phyloP scores from a whole-genome alignment of 257 asterid species.

The Solanum virginianum region DNA sequence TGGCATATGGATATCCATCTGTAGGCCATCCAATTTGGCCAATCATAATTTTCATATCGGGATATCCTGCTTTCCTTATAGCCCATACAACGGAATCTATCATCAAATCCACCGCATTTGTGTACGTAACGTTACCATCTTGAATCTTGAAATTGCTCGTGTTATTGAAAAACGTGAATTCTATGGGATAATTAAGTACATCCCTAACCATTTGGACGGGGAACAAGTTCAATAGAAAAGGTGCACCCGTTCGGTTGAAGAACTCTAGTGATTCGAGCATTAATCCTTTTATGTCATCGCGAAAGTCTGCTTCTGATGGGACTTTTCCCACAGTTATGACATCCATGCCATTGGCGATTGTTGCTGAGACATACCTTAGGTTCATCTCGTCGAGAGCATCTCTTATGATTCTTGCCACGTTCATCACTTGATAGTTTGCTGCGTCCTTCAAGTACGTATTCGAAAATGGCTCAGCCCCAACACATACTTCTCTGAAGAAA shows the following conservation, averaged over 20 bases:
- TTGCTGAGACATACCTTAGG: neutral
- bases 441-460: neutral
- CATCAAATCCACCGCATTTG: conserved; percentile 26
- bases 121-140: conserved; percentile 18
- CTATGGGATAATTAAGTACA: conserved; percentile 3
- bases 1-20: conserved; percentile 23
- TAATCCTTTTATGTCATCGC: conserved; percentile 8
- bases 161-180: conserved; percentile 29
- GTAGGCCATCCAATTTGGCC: conserved; percentile 62
- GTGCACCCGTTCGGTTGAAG: conserved; percentile 8
- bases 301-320: conserved; percentile 36
- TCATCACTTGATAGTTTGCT: neutral
- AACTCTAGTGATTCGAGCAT: conserved; percentile 8
- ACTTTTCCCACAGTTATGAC: neutral
- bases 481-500: neutral
- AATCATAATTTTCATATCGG: conserved; percentile 9
- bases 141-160: neutral
- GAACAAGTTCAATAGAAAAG: conserved; percentile 23
- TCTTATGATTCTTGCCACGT: neutral
- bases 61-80: conserved; percentile 17
- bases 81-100: conserved; percentile 27
- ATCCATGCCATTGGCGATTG: conserved; percentile 15
- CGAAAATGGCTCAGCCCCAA: neutral
- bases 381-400: neutral
- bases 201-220: conserved; percentile 14